These are phyloP conservation scores for Prunus yedoensis DNA, from an alignment of 331 rosid species.

Conservation along the genomic window DNA sequence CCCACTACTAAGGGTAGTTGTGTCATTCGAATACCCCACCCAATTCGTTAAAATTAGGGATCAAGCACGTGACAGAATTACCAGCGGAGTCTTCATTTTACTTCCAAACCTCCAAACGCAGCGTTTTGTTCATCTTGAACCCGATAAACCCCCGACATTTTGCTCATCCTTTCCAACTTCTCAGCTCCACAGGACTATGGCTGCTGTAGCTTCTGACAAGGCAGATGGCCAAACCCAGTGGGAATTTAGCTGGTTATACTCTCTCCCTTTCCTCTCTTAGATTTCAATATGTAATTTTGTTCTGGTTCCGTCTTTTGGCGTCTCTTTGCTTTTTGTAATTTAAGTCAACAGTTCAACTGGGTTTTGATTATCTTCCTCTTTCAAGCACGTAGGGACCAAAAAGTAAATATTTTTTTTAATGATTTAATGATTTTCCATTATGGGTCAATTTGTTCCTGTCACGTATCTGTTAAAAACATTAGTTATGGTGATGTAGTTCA, in stretches of 20 bases:
- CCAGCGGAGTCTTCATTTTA: too few relatives aligned
- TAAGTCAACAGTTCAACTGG: background rate
- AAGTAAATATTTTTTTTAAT: background rate
- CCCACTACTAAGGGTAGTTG: background rate
- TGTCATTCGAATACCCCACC: background rate
- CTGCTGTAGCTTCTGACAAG: slow-evolving; percentile 29
- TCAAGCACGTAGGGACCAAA: background rate
- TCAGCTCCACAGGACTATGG: slow-evolving; percentile 21
- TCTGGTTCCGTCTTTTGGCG: background rate
- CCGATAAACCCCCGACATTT: background rate
- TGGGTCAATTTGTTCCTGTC: background rate
- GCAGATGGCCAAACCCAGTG: slow-evolving; percentile 29
- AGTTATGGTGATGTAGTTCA: background rate
- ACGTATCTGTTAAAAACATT: background rate
- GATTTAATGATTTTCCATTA: background rate
- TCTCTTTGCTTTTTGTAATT: background rate
- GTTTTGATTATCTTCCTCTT: background rate
- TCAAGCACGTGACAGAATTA: too few relatives aligned
- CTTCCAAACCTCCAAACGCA: background rate
- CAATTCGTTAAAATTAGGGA: too few relatives aligned
- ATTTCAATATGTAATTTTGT: background rate
- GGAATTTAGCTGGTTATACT: slow-evolving; percentile 54
- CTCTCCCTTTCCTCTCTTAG: background rate
- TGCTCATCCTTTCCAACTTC: background rate
- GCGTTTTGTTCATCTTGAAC: background rate